Evolutionary conservation across 1,284 basidiomycete genomes (phyloP), one percentile per base, ranked within the genome.

Genomic region (Somion occarium): DNA sequence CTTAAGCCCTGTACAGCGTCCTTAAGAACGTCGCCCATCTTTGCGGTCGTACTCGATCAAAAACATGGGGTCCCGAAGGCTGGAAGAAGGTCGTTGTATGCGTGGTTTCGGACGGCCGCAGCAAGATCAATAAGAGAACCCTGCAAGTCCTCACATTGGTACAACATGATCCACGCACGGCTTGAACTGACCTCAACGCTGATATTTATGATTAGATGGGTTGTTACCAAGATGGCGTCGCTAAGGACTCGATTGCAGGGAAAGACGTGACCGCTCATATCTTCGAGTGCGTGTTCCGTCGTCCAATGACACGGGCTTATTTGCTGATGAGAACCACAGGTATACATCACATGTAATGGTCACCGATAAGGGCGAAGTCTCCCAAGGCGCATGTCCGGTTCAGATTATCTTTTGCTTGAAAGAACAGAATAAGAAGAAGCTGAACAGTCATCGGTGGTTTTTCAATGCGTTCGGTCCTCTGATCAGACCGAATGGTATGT

Each of bases 41-140:
- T 19, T 96, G 93, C 67, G 73, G 82, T 47, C 79, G 94, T 38
- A 78, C 72, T 27, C 78, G 83, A 48, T 94, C 91, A 25, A 94
- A 91, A 73, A 94, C 80, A n/a, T 98, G 94, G 94, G 95, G 95
- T 12, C 71, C 85, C 3, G 87, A 95, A 44, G 91, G 93, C 12
- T 98, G 94, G 95, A 88, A 96, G 74, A 97, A 97, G 69, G 84
- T 94, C 44, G 92, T 96, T 37, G 92, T 96, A 24, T 95, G 92
- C 63, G 78, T 96, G 51, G 92, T 96, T 12, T 93, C 91, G 24
- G 93, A 96, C 64, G 93, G 93, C 25, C 84, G 93, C 27, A 91
- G 74, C 70, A 94, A 94, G 69, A 81, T 93, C 73, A 93, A 96
- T 73, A 89, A 90, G 64, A 81, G 90, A 25, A 93, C 89, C 2